These are phyloP conservation scores for Peltaster fructicola DNA, from an alignment of 2,329 filamentous ascomycete genomes.

Conservation along the genomic window DNA sequence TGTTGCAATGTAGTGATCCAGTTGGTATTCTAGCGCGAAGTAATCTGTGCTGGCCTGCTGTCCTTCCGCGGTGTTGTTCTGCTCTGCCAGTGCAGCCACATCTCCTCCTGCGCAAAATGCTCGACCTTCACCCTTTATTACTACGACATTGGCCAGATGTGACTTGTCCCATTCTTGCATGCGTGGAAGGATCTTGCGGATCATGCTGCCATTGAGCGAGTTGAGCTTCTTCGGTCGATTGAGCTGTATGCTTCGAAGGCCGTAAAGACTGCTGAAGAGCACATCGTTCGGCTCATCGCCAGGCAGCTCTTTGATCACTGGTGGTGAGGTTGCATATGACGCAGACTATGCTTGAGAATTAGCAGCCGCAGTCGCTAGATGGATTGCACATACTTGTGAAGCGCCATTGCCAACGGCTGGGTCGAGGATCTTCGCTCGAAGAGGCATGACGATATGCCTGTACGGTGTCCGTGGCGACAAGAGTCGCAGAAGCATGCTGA, in stretches of 20 bases:
- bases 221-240: slow-evolving; percentile 89
- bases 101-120: slow-evolving; percentile 92
- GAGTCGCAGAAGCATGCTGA: no score
- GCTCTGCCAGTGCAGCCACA: slow-evolving; percentile 57
- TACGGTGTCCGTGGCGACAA: no score
- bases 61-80: slow-evolving; percentile 56
- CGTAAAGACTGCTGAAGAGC: slow-evolving; percentile 74
- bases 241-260: slow-evolving; percentile 78
- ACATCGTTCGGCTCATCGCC: slow-evolving; percentile 77
- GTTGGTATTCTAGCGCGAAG: slow-evolving; percentile 88
- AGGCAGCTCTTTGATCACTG: slow-evolving; percentile 34
- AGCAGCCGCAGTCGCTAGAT: slow-evolving; percentile 12
- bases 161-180: slow-evolving; percentile 90
- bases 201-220: slow-evolving; percentile 86
- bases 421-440: slow-evolving; percentile 56
- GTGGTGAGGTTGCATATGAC: no score
- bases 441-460: slow-evolving; percentile 57
- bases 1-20: slow-evolving; percentile 88
- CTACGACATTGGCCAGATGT: slow-evolving; percentile 76
- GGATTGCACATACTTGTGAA: slow-evolving; percentile 34
- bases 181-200: slow-evolving; percentile 77
- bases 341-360: slow-evolving; percentile 15
- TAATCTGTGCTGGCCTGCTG: slow-evolving; percentile 63
- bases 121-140: slow-evolving; percentile 77
- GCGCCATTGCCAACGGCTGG: slow-evolving; percentile 31